phyloP scores from a whole-genome alignment of 2,329 filamentous ascomycete species.

The Huntiella decipiens region DNA sequence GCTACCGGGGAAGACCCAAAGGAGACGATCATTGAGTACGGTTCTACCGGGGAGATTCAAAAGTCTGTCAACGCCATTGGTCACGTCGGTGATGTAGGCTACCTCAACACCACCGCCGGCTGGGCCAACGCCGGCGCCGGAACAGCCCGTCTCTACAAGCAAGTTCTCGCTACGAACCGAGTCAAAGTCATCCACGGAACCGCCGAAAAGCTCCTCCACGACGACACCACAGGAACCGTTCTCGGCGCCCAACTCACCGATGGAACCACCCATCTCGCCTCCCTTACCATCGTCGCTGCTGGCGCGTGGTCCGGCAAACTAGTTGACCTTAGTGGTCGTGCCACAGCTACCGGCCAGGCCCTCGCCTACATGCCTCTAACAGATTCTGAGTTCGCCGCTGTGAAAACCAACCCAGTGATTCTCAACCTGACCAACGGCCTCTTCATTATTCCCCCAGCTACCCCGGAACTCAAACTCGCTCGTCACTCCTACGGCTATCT shows the following conservation, averaged over 20 bases:
- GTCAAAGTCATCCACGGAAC: constrained; percentile 35
- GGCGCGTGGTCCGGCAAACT: constrained; percentile 74
- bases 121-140: constrained; percentile 63
- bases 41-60: constrained; percentile 25
- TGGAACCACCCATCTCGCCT: constrained; percentile 35
- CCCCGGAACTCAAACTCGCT: constrained; percentile 46
- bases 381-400: constrained; percentile 44
- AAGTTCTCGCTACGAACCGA: constrained; percentile 34
- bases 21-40: constrained; percentile 26
- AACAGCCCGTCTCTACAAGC: constrained; percentile 43
- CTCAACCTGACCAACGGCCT: constrained; percentile 53
- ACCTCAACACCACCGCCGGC: constrained; percentile 54
- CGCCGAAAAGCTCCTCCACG: constrained; percentile 24
- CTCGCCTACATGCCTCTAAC: constrained; percentile 62
- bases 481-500: constrained; percentile 51
- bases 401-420: constrained; percentile 50
- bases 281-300: constrained; percentile 61
- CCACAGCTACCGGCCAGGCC: constrained; percentile 64
- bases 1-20: constrained; percentile 20
- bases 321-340: constrained; percentile 57
- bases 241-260: constrained; percentile 35
- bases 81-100: constrained; percentile 44
- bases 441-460: constrained; percentile 53
- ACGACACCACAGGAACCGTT: constrained; percentile 19
- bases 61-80: constrained; percentile 28